phyloP scores from a whole-genome alignment of 2,329 filamentous ascomycete genomes.

The Davidsoniella eucalypti region DNA sequence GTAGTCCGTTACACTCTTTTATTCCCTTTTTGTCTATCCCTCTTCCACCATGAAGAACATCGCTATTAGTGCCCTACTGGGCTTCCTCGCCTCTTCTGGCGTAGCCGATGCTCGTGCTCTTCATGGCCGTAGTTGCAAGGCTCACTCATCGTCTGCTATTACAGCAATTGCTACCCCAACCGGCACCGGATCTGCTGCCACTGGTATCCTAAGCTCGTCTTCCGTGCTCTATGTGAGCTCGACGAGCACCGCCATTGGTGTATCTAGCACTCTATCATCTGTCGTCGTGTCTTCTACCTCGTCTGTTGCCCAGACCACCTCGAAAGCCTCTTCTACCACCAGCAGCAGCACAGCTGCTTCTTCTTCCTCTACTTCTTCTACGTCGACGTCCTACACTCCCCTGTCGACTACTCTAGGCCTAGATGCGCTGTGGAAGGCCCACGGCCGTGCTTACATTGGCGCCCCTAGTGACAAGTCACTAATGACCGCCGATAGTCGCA shows the following conservation, averaged over 20 bases:
- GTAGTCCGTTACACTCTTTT: neutral
- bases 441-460: conserved; percentile 36
- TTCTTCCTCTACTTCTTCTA: neutral
- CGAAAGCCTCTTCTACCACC: neutral
- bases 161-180: neutral
- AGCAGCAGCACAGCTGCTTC: neutral
- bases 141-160: neutral
- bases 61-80: conserved; percentile 6
- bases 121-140: conserved; percentile 6
- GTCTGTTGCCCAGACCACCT: neutral
- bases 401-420: neutral
- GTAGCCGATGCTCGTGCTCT: conserved; percentile 2
- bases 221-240: neutral
- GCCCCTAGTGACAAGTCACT: conserved; percentile 36
- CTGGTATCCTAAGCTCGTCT: neutral
- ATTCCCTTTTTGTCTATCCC: neutral
- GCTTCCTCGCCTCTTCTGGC: conserved; percentile 6
- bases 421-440: conserved; percentile 4
- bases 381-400: neutral
- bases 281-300: neutral
- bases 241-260: neutral
- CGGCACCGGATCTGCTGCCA: neutral
- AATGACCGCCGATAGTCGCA: conserved; percentile 32
- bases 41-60: conserved; percentile 8
- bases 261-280: neutral